Percentiles rank a stretch among this genome's conserved stretches.
These are phyloP conservation scores for Penicillium daleae DNA, from an alignment of 495 filamentous ascomycete genomes.

Conservation along the genomic window DNA sequence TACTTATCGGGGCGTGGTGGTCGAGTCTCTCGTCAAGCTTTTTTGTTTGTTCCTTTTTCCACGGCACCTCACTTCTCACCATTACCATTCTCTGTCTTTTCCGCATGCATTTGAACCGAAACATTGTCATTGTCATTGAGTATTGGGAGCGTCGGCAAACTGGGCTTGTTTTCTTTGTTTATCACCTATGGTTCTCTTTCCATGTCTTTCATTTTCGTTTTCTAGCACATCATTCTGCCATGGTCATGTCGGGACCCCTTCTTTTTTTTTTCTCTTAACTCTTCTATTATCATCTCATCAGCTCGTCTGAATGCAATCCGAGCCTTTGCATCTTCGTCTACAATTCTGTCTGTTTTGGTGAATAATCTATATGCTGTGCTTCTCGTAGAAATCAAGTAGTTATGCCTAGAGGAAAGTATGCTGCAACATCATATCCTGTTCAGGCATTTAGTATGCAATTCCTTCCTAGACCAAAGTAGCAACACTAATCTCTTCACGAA, in stretches of 20 bases:
- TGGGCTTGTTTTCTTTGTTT: constrained; percentile 23
- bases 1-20: constrained; percentile 20
- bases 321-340: constrained; percentile 20
- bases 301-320: constrained; percentile 25
- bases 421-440: background rate
- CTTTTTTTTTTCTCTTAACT: constrained; percentile 16
- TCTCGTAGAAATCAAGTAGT: constrained; percentile 1
- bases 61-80: background rate
- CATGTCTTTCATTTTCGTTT: constrained; percentile 23
- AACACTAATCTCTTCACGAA: background rate
- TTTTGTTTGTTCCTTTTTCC: constrained; percentile 25
- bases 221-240: constrained; percentile 33
- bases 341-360: background rate
- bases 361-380: background rate
- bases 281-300: constrained; percentile 16
- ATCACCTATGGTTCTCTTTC: constrained; percentile 23
- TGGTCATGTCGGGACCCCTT: constrained; percentile 25
- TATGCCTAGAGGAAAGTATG: background rate
- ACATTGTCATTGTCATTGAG: constrained; percentile 35
- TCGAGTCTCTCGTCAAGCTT: constrained; percentile 24
- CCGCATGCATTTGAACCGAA: constrained; percentile 32
- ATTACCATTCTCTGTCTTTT: constrained; percentile 24
- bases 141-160: constrained; percentile 38
- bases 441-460: no score
- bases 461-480: no score